phyloP scores from a whole-genome alignment of 495 filamentous ascomycete genomes.

The Penicillium roqueforti region DNA sequence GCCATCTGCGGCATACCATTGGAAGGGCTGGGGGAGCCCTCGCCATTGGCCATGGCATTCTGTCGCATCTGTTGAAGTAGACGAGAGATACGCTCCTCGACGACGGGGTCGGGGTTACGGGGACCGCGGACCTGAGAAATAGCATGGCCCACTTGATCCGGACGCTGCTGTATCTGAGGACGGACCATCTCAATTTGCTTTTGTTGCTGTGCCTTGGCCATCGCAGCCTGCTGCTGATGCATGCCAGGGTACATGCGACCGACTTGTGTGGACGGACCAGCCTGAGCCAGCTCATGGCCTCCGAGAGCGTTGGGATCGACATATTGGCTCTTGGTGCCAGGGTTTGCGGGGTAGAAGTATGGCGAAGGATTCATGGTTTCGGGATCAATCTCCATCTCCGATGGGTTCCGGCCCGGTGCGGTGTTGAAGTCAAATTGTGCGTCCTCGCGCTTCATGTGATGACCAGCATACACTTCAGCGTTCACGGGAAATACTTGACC shows the following conservation, averaged over 20 bases:
- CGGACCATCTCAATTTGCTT: conserved; percentile 63
- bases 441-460: conserved; percentile 51
- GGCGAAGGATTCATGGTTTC: conserved; percentile 62
- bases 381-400: conserved; percentile 54
- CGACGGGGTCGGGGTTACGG: conserved; percentile 58
- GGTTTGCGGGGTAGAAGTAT: conserved; percentile 38
- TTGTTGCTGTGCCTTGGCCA: conserved; percentile 68
- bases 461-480: conserved; percentile 42
- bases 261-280: conserved; percentile 50
- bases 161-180: conserved; percentile 48
- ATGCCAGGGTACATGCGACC: conserved; percentile 82
- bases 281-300: conserved; percentile 48
- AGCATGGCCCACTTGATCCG: conserved; percentile 26
- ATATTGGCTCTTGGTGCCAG: conserved; percentile 45
- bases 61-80: conserved; percentile 80
- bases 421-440: conserved; percentile 52
- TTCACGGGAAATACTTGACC: conserved; percentile 43
- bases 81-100: conserved; percentile 82
- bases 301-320: conserved; percentile 69
- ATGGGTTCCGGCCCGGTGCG: conserved; percentile 44
- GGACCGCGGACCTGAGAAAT: conserved; percentile 40
- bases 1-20: conserved; percentile 46
- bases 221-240: conserved; percentile 82
- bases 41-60: conserved; percentile 52
- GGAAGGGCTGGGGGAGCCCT: conserved; percentile 43